Conservation (phyloP, 306 rosid species). For the Sophora flavescens region DNA sequence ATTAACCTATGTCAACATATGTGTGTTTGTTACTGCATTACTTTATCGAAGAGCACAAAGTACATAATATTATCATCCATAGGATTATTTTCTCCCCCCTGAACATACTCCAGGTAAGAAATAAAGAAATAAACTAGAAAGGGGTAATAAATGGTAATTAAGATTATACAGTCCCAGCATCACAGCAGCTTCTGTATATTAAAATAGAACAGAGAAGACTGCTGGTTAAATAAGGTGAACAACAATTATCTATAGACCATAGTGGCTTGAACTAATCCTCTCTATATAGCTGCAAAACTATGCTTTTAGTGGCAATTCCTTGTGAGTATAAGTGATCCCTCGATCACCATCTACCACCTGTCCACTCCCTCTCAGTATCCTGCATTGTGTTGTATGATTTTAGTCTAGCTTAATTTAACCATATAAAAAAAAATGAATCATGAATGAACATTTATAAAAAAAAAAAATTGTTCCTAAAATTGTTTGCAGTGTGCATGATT, state of each 20-base stretch:
- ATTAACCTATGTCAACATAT: background rate
- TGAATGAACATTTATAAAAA: background rate
- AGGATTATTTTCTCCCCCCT: slow-evolving; percentile 39
- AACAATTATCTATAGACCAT: slow-evolving; percentile 15
- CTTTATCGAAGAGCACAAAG: slow-evolving; percentile 4
- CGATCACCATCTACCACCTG: slow-evolving; percentile 78
- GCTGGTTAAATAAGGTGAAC: slow-evolving; percentile 39
- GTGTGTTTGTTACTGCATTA: background rate
- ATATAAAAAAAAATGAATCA: background rate
- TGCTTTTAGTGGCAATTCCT: slow-evolving; percentile 54
- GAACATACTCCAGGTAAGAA: slow-evolving; percentile 47
- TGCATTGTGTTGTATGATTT: slow-evolving; percentile 53
- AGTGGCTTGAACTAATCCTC: slow-evolving; percentile 36
- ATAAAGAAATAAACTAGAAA: slow-evolving; percentile 39
- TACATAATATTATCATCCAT: slow-evolving; percentile 13
- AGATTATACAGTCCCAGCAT: slow-evolving; percentile 41
- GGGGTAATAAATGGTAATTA: slow-evolving; percentile 38
- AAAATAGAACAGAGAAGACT: slow-evolving; percentile 42
- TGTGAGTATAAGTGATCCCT: slow-evolving; percentile 65
- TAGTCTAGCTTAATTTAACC: slow-evolving; percentile 5
- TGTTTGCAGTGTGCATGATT: background rate
- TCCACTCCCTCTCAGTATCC: slow-evolving; percentile 87
- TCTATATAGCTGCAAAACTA: slow-evolving; percentile 30
- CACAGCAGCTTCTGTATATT: slow-evolving; percentile 35
- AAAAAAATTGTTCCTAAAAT: background rate